A percentile compares a stretch with the other conserved stretches of the same genome.
Evolutionary conservation across 2,329 filamentous ascomycete genomes (phyloP).

Genomic region (Fusarium veterinarium): DNA sequence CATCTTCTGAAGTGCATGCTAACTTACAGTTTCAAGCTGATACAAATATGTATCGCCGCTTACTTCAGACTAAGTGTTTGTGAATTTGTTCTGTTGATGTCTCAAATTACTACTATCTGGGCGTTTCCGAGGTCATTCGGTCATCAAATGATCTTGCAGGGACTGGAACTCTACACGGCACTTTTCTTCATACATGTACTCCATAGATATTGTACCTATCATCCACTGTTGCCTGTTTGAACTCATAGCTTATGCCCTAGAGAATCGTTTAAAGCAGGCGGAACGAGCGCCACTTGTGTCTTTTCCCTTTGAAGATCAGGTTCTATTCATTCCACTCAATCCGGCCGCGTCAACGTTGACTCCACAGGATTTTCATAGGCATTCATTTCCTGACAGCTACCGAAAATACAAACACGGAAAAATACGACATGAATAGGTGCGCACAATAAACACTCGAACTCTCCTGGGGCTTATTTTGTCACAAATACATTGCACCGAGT

Average conservation of each 20-base stretch:
- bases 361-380: not conserved
- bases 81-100: too few species aligned
- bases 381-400: not conserved
- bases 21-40: not conserved
- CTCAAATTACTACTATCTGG: not conserved
- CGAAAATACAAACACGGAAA: not conserved
- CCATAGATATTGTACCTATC: not conserved
- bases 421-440: not conserved
- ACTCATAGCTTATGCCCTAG: not conserved
- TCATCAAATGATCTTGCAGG: not conserved
- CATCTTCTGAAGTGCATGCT: not conserved
- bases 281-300: not conserved
- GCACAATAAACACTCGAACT: not conserved
- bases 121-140: not conserved
- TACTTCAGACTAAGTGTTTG: not conserved
- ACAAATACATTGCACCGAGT: not conserved
- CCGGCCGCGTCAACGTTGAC: not conserved
- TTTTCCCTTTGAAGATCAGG: not conserved
- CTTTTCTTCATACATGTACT: not conserved
- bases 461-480: not conserved
- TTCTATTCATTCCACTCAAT: not conserved
- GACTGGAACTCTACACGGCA: not conserved
- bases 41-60: too few species aligned
- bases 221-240: not conserved
- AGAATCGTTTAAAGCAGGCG: not conserved